Base-by-base conservation (phyloP, 164 flowering plant genomes). In the Liquidambar formosana region DNA sequence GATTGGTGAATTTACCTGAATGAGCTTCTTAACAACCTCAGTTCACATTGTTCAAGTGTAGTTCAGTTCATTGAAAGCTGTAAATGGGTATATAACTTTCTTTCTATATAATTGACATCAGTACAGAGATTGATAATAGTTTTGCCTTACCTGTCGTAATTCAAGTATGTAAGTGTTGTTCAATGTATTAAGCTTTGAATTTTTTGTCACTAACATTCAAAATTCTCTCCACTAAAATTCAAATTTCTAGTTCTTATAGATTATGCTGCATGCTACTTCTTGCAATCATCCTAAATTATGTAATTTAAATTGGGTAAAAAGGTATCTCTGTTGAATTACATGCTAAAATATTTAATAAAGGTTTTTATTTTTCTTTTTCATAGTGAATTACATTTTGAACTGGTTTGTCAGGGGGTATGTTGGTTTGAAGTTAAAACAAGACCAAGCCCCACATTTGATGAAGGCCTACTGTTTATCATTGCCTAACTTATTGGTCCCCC, bases 341-440 rank as follows among this genome's bases (percentile, higher is more conserved):
- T 65, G 57, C 44, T 69, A 6, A 41, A 69, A 23, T 63, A 14
- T 57, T 38, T 69, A n/a, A 63, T 19, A 47, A 61, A 60, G 71
- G 28, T 19, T 63, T 70, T 66, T 44, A 66, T 49, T 64, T 51
- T 68, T 63, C 25, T 67, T 75, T 82, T 80, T 67, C 72, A 71
- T 80, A 46, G 82, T 79, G 78, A 78, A 79, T 81, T 84, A 66
- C 75, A 75, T 69, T 82, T 84, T 87, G 77, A 83, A 84, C 86
- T 89, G 91, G 89, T 83, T 87, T 88, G 87, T 83, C 91, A 88
- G 94, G 92, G 91, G 88, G 81, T 81, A 63, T 80, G 71, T 84
- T 86, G 80, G 89, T 82, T 88, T 89, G 87, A 89, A 89, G 94
- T 85, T 83, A 82, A 84, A 89, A 86, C 91, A 85, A 85, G 90